Evolutionary conservation across 2,329 filamentous ascomycete genomes (phyloP).

Genomic region (Sphaceloma murrayae): DNA sequence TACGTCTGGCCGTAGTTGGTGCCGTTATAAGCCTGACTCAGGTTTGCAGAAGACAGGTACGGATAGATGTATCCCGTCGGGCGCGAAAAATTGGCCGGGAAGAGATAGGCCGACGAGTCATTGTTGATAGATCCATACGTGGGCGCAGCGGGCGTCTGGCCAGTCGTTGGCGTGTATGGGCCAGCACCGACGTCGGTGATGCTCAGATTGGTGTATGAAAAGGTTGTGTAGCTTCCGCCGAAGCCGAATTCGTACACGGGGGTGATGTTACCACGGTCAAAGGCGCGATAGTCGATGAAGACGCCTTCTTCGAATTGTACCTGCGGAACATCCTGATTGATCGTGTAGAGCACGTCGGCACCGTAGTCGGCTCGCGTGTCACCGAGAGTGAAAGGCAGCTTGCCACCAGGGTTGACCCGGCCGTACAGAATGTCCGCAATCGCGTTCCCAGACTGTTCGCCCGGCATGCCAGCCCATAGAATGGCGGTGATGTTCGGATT

Average conservation of each 20-base stretch:
- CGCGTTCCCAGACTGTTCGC: slow-evolving; percentile 69
- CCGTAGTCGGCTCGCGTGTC: slow-evolving; percentile 56
- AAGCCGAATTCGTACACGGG: slow-evolving; percentile 75
- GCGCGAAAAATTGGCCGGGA: slow-evolving; percentile 50
- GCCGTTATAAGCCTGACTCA: slow-evolving; percentile 48
- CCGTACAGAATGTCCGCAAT: slow-evolving; percentile 72
- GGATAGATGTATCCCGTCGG: slow-evolving; percentile 58
- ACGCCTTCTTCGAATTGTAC: slow-evolving; percentile 65
- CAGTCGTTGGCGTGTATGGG: slow-evolving; percentile 51
- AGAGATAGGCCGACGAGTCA: slow-evolving; percentile 55
- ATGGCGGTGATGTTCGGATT: slow-evolving; percentile 71
- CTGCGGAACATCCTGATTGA: slow-evolving; percentile 64
- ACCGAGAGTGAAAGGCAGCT: slow-evolving; percentile 70
- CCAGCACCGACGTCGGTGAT: slow-evolving; percentile 41
- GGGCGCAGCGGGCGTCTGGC: slow-evolving; percentile 54
- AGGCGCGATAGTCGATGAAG: slow-evolving; percentile 72
- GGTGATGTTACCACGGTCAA: slow-evolving; percentile 45
- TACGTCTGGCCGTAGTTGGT: slow-evolving; percentile 53
- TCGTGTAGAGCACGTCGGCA: slow-evolving; percentile 51
- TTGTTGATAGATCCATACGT: slow-evolving; percentile 55
- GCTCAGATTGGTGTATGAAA: slow-evolving; percentile 60
- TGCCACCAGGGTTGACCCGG: slow-evolving; percentile 60
- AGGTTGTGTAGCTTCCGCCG: slow-evolving; percentile 72
- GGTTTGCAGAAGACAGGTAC: slow-evolving; percentile 56
- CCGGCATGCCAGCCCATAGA: slow-evolving; percentile 66